Conservation (phyloP, 768 basidiomycete species). For the Leccinum longicurvipes region DNA sequence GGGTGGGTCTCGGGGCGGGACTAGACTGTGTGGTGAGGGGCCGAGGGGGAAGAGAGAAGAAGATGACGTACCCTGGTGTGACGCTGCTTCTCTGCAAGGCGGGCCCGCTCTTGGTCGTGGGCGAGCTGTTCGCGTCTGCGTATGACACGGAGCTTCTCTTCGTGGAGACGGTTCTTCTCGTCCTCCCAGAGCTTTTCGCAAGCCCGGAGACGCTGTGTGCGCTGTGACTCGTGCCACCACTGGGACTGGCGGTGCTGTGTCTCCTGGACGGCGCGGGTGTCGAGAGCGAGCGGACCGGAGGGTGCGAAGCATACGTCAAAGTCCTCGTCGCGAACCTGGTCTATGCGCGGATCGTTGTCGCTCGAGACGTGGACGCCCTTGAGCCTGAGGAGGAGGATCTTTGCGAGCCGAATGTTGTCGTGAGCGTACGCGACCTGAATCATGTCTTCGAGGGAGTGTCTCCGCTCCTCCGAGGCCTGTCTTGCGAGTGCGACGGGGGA, state of each 20-base stretch:
- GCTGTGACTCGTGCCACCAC: conserved; percentile 34
- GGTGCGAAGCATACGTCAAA: conserved; percentile 40
- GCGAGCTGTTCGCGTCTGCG: conserved; percentile 31
- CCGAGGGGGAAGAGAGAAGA: background rate
- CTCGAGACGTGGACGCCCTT: conserved; percentile 57
- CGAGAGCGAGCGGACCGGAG: conserved; percentile 36
- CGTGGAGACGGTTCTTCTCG: conserved; percentile 42
- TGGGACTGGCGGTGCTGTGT: conserved; percentile 33
- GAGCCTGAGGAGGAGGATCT: conserved; percentile 58
- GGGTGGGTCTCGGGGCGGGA: conserved; percentile 10
- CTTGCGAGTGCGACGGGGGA: conserved; percentile 42
- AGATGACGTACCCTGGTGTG: conserved; percentile 20
- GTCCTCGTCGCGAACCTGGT: conserved; percentile 51
- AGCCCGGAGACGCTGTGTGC: conserved; percentile 39
- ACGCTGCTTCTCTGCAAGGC: conserved; percentile 18
- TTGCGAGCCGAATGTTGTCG: conserved; percentile 65
- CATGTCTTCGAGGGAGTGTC: conserved; percentile 54
- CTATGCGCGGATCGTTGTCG: conserved; percentile 62
- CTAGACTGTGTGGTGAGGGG: conserved; percentile 14
- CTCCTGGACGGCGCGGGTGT: conserved; percentile 39
- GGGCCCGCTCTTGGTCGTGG: conserved; percentile 29
- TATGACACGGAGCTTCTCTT: conserved; percentile 35
- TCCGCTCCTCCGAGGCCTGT: conserved; percentile 42
- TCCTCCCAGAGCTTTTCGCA: conserved; percentile 50
- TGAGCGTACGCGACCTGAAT: conserved; percentile 64